Evolutionary conservation across 73 alveolate species (phyloP).

Genomic region (Uronychia setigera): DNA sequence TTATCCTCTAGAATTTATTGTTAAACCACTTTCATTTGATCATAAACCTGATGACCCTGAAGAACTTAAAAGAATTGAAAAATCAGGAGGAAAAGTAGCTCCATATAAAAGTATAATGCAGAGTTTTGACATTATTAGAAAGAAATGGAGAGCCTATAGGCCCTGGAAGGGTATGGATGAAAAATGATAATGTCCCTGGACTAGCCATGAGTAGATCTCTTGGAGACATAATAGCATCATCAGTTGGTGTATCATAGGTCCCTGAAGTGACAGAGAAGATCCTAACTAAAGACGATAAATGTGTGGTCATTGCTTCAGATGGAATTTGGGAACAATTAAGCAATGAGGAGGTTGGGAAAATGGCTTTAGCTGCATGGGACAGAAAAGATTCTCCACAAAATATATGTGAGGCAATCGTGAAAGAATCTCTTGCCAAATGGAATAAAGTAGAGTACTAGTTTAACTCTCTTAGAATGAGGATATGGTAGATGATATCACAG

Average conservation of each 20-base stretch:
- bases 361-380: too few relatives aligned
- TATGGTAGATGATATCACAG: too few relatives aligned
- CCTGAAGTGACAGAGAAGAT: constrained; percentile 62
- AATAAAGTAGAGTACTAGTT: too few relatives aligned
- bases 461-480: too few relatives aligned
- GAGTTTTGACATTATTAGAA: too few relatives aligned
- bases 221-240: constrained; percentile 74
- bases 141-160: constrained; percentile 62
- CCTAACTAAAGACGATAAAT: constrained; percentile 58
- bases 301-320: constrained; percentile 70
- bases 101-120: too few relatives aligned
- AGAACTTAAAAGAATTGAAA: constrained; percentile 67
- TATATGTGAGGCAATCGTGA: too few relatives aligned
- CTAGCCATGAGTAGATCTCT: constrained; percentile 81
- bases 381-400: too few relatives aligned
- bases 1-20: too few relatives aligned
- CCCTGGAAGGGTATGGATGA: constrained; percentile 77
- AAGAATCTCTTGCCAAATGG: too few relatives aligned
- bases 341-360: constrained; percentile 67
- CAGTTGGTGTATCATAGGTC: constrained; percentile 67
- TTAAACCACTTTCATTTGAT: too few relatives aligned
- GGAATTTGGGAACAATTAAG: constrained; percentile 74
- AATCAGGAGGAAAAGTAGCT: constrained; percentile 66
- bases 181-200: constrained; percentile 77
- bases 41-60: constrained; percentile 65